Percentiles rank a stretch among this genome's conserved stretches.
Evolutionary conservation across 2,329 filamentous ascomycete genomes (phyloP).

Genomic region (Talaromyces funiculosus): DNA sequence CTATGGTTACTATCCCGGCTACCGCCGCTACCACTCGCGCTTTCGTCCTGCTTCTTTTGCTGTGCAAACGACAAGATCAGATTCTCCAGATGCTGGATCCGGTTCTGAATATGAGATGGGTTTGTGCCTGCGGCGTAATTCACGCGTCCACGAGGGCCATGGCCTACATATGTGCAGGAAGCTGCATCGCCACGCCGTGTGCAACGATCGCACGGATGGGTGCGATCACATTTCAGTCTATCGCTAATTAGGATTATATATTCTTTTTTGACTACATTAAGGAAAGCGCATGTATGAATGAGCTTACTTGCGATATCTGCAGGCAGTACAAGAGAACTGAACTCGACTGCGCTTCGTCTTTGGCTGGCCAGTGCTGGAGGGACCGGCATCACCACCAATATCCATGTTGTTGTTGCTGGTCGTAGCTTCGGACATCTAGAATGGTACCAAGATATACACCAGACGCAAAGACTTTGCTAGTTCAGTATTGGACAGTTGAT

Average conservation of each 20-base stretch:
- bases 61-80: conserved; percentile 32
- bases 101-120: conserved; percentile 29
- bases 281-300: background rate
- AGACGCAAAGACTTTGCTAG: background rate
- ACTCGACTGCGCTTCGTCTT: conserved; percentile 31
- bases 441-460: background rate
- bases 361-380: conserved; percentile 3
- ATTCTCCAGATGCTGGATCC: conserved; percentile 34
- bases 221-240: conserved; percentile 34
- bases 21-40: background rate
- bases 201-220: conserved; percentile 32
- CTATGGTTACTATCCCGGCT: background rate
- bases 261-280: background rate
- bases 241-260: background rate
- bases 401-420: conserved; percentile 4
- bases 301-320: conserved; percentile 31
- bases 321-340: conserved; percentile 36
- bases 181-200: conserved; percentile 27
- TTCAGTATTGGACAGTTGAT: background rate
- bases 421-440: background rate
- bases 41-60: conserved; percentile 18
- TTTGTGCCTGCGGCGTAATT: conserved; percentile 24
- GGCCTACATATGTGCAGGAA: conserved; percentile 31
- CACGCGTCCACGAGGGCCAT: conserved; percentile 28
- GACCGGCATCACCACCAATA: background rate